Evolutionary conservation across 1,284 basidiomycete genomes (phyloP).

Genomic region (Fistulinella cinereoalba): DNA sequence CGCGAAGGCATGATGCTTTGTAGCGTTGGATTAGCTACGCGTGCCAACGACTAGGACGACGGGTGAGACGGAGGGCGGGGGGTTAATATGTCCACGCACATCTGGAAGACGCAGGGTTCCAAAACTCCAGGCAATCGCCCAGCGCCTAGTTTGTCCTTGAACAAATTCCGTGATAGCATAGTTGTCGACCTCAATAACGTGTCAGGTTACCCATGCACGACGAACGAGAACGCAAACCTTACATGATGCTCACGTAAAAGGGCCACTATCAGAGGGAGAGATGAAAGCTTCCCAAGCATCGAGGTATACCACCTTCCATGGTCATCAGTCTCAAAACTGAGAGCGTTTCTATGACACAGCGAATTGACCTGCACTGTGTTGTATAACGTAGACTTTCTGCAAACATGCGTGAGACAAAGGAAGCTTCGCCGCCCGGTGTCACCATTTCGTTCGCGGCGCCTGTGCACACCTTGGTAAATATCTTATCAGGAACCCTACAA

Average conservation of each 20-base stretch:
- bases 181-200: slow-evolving; percentile 62
- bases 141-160: slow-evolving; percentile 84
- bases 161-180: slow-evolving; percentile 81
- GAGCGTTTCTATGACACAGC: no score
- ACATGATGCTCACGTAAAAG: slow-evolving; percentile 55
- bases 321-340: no score
- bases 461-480: slow-evolving; percentile 60
- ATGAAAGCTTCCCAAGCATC: slow-evolving; percentile 84
- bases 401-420: slow-evolving; percentile 79
- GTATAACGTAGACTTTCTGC: slow-evolving; percentile 58
- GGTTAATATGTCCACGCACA: slow-evolving; percentile 45
- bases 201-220: neutral
- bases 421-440: slow-evolving; percentile 78
- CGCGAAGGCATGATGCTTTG: slow-evolving; percentile 52
- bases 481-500: slow-evolving; percentile 4
- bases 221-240: slow-evolving; percentile 10
- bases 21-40: slow-evolving; percentile 45
- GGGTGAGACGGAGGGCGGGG: slow-evolving; percentile 1
- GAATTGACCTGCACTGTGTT: slow-evolving; percentile 54
- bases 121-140: slow-evolving; percentile 88
- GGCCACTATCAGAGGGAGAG: slow-evolving; percentile 60
- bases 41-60: slow-evolving; percentile 43
- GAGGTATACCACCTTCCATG: slow-evolving; percentile 85
- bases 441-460: slow-evolving; percentile 86
- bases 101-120: slow-evolving; percentile 64